Conservation (phyloP, 2,329 filamentous ascomycete genomes). For the Calonectria montana region DNA sequence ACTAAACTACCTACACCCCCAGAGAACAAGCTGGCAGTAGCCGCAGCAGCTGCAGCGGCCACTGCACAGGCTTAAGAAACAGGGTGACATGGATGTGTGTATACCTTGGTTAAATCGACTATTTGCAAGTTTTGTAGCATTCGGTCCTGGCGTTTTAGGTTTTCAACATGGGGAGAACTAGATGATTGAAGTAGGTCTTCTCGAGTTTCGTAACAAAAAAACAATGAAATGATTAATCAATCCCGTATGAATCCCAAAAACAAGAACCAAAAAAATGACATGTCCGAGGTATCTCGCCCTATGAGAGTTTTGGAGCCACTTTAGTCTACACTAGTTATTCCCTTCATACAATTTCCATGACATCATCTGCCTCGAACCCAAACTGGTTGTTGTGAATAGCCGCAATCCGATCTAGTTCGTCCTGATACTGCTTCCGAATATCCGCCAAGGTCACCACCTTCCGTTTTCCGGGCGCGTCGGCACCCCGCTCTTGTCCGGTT, state of each 20-base stretch:
- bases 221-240: conserved; percentile 39
- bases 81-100: conserved; percentile 17
- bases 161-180: conserved; percentile 42
- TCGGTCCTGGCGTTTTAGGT: conserved; percentile 52
- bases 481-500: conserved; percentile 37
- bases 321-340: conserved; percentile 39
- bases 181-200: conserved; percentile 35
- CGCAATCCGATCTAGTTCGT: conserved; percentile 87
- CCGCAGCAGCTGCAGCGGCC: conserved; percentile 44
- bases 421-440: conserved; percentile 88
- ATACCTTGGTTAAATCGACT: conserved; percentile 39
- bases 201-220: conserved; percentile 37
- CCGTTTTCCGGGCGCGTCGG: conserved; percentile 62
- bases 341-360: conserved; percentile 63
- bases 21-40: conserved; percentile 58
- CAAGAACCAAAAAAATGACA: conserved; percentile 24
- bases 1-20: conserved; percentile 56
- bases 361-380: conserved; percentile 72
- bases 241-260: conserved; percentile 35
- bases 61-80: conserved; percentile 40
- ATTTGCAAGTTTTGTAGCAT: conserved; percentile 51
- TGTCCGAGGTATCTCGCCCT: conserved; percentile 48
- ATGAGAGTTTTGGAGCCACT: conserved; percentile 35
- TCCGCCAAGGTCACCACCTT: conserved; percentile 88
- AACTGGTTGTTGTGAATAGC: conserved; percentile 92